phyloP scores from a whole-genome alignment of 1,284 basidiomycete genomes.

The Anthracocystis panici-leucophaei region DNA sequence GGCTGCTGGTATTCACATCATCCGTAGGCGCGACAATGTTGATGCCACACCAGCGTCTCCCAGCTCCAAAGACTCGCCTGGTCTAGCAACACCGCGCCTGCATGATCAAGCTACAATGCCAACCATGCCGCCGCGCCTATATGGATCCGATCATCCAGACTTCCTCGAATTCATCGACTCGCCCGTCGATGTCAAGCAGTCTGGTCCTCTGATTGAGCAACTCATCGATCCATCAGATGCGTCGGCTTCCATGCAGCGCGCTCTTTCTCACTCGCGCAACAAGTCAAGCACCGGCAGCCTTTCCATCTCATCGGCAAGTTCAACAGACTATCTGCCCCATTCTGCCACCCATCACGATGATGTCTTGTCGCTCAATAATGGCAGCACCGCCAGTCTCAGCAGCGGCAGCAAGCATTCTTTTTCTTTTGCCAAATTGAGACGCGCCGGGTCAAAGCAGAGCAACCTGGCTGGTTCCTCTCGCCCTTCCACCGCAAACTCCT shows the following conservation, averaged over 20 bases:
- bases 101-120: constrained; percentile 12
- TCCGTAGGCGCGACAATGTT: constrained; percentile 29
- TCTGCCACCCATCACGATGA: constrained; percentile 18
- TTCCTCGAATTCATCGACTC: constrained; percentile 50
- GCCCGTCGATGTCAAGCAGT: constrained; percentile 26
- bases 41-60: constrained; percentile 5
- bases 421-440: constrained; percentile 30
- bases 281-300: constrained; percentile 38
- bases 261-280: constrained; percentile 24
- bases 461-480: constrained; percentile 7
- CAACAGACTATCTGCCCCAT: constrained; percentile 29
- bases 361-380: constrained; percentile 23
- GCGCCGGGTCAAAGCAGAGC: constrained; percentile 18
- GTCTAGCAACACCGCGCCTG: constrained; percentile 9
- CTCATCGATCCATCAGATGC: constrained; percentile 13
- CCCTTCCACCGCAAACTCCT: constrained; percentile 33
- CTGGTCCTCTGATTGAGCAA: constrained; percentile 28
- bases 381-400: constrained; percentile 28
- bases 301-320: constrained; percentile 20
- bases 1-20: constrained; percentile 50
- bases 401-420: constrained; percentile 39
- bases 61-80: constrained; percentile 11
- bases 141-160: constrained; percentile 45
- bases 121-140: constrained; percentile 23
- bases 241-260: constrained; percentile 16